Conservation (phyloP, 2,329 filamentous ascomycete genomes). For the Aspergillus sclerotialis region DNA sequence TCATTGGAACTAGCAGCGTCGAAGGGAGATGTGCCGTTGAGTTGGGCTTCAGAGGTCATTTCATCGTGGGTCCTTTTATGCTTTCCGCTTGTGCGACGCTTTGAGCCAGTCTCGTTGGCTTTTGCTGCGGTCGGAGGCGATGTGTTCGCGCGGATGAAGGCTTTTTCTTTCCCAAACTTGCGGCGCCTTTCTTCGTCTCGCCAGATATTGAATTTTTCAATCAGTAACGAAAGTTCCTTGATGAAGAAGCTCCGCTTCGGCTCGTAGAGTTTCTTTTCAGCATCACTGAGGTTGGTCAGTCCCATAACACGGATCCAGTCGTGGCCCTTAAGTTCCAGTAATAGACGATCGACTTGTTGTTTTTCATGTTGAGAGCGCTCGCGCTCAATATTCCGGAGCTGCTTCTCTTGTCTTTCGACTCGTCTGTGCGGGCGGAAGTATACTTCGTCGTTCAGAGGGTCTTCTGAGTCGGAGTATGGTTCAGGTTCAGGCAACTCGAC, state of each 20-base stretch:
- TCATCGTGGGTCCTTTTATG: constrained; percentile 38
- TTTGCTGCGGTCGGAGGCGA: constrained; percentile 17
- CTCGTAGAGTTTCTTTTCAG: constrained; percentile 79
- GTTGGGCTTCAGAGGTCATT: constrained; percentile 18
- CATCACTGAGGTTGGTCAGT: constrained; percentile 75
- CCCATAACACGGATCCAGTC: constrained; percentile 94
- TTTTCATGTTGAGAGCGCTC: constrained; percentile 62
- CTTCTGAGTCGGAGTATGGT: constrained; percentile 22
- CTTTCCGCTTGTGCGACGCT: background rate
- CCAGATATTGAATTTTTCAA: constrained; percentile 85
- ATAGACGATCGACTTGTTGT: constrained; percentile 56
- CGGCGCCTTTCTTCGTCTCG: constrained; percentile 81
- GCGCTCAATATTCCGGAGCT: constrained; percentile 60
- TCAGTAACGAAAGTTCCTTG: constrained; percentile 68
- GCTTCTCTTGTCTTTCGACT: constrained; percentile 60
- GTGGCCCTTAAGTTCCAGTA: constrained; percentile 79
- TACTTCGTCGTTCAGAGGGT: constrained; percentile 50
- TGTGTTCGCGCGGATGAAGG: constrained; percentile 5
- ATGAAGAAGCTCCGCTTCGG: constrained; percentile 80
- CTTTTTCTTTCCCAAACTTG: constrained; percentile 66
- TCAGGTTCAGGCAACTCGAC: constrained; percentile 39
- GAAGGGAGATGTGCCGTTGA: constrained; percentile 9
- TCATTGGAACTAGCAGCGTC: constrained; percentile 39
- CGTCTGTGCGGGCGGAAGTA: constrained; percentile 55
- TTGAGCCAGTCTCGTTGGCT: constrained; percentile 34